Conservation (phyloP, 208 protist genomes). For the Leishmania martiniquensis region DNA sequence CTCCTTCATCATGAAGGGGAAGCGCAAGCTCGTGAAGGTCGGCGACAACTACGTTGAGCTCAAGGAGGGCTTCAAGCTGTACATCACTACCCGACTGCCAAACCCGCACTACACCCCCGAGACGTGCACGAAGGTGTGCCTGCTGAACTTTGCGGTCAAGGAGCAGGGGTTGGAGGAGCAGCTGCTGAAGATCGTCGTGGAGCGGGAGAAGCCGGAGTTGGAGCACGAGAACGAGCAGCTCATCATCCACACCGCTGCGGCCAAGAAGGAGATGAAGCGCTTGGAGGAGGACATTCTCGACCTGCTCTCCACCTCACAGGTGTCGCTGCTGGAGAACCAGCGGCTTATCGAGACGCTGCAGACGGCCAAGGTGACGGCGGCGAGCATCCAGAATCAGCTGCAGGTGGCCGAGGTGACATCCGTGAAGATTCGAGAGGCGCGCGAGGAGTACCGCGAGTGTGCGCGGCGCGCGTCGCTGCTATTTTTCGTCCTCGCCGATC, state of each 20-base stretch:
- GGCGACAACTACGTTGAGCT: slow-evolving; percentile 98
- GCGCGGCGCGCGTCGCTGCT: slow-evolving; percentile 96
- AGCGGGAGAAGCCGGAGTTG: slow-evolving; percentile 97
- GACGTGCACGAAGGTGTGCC: slow-evolving; percentile 96
- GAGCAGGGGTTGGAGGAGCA: slow-evolving; percentile 98
- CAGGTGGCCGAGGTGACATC: slow-evolving; percentile 94
- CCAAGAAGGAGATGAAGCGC: slow-evolving; percentile 95
- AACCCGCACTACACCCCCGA: slow-evolving; percentile 99
- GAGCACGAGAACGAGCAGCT: slow-evolving; percentile 98
- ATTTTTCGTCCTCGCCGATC: slow-evolving; percentile 98
- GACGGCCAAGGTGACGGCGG: slow-evolving; percentile 96
- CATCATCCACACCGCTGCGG: slow-evolving; percentile 93
- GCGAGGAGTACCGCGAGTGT: slow-evolving; percentile 97
- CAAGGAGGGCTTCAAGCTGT: slow-evolving; percentile 97
- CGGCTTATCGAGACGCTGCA: slow-evolving; percentile 97
- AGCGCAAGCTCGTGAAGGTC: slow-evolving; percentile 93
- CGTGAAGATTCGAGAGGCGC: slow-evolving; percentile 96
- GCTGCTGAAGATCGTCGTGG: slow-evolving; percentile 98
- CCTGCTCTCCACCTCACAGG: slow-evolving; percentile 92
- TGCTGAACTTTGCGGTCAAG: slow-evolving; percentile 99
- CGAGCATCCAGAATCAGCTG: slow-evolving; percentile 95
- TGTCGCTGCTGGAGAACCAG: slow-evolving; percentile 98
- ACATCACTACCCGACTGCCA: slow-evolving; percentile 97
- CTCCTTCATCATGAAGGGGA: slow-evolving; percentile 94
- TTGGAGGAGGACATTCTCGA: slow-evolving; percentile 98